phyloP scores from a whole-genome alignment of 352 stramenopile genomes.

The Phytophthora citrophthora region DNA sequence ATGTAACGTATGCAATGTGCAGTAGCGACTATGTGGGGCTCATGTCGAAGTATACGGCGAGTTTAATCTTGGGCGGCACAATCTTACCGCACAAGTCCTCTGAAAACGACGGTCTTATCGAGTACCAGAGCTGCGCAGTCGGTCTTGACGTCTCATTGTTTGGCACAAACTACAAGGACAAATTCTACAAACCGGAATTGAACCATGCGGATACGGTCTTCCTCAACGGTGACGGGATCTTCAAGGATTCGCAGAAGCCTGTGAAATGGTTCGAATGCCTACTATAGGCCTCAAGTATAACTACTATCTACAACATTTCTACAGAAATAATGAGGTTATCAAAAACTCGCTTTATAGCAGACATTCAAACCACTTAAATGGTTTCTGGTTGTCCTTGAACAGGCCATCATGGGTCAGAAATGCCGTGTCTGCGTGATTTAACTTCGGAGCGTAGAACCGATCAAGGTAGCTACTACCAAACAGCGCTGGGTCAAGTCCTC shows the following conservation, averaged over 20 bases:
- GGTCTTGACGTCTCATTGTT: slow-evolving; percentile 40
- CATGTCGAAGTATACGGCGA: slow-evolving; percentile 30
- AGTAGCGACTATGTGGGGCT: slow-evolving; percentile 38
- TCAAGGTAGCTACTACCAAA: slow-evolving; percentile 14
- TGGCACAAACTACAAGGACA: slow-evolving; percentile 32
- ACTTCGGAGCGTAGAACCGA: slow-evolving; percentile 42
- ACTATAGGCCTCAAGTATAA: slow-evolving; percentile 10
- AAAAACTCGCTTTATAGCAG: slow-evolving; percentile 19
- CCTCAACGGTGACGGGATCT: slow-evolving; percentile 38
- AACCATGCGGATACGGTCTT: slow-evolving; percentile 60
- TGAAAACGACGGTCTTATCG: slow-evolving; percentile 45
- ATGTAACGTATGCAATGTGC: slow-evolving; percentile 49
- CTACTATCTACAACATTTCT: not conserved
- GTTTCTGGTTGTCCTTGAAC: slow-evolving; percentile 35
- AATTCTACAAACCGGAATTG: slow-evolving; percentile 47
- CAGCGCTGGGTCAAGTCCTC: slow-evolving; percentile 2
- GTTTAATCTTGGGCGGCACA: slow-evolving; percentile 20
- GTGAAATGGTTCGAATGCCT: slow-evolving; percentile 58
- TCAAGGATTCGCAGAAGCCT: slow-evolving; percentile 41
- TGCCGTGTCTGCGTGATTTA: slow-evolving; percentile 59
- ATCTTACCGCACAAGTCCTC: slow-evolving; percentile 35
- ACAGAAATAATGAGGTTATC: not conserved
- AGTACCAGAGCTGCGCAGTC: slow-evolving; percentile 53
- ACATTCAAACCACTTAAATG: slow-evolving; percentile 55
- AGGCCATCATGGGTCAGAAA: slow-evolving; percentile 52